Percentiles rank a stretch among this genome's conserved stretches.
These are phyloP conservation scores for Coemansia sp. DNA, from an alignment of 192 early-diverging fungal genomes.

Conservation along the genomic window DNA sequence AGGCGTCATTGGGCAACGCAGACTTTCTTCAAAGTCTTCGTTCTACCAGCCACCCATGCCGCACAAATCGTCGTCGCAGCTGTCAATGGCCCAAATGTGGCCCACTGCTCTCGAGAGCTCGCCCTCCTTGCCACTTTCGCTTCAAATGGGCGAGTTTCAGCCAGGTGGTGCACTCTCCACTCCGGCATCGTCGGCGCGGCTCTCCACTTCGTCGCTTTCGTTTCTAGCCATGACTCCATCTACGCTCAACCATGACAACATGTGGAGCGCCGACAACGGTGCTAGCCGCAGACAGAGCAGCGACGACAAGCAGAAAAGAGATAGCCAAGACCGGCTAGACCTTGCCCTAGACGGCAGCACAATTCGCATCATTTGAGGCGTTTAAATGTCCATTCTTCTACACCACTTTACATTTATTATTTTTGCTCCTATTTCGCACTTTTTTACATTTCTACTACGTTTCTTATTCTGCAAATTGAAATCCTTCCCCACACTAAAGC, in stretches of 20 bases:
- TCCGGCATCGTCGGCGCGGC: constrained; percentile 36
- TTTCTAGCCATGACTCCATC: constrained; percentile 30
- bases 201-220: constrained; percentile 41
- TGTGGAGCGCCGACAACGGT: not conserved
- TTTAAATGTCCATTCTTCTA: not conserved
- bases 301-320: constrained; percentile 3
- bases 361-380: not conserved
- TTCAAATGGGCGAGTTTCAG: not conserved
- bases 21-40: constrained; percentile 42
- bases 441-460: not conserved
- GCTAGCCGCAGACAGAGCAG: constrained; percentile 16
- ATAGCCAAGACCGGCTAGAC: constrained; percentile 1
- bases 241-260: constrained; percentile 1
- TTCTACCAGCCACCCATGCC: constrained; percentile 26
- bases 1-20: constrained; percentile 49
- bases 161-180: constrained; percentile 24
- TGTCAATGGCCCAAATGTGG: constrained; percentile 40
- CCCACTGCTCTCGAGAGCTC: constrained; percentile 6
- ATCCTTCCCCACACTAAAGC: too few relatives aligned
- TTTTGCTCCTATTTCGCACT: not conserved
- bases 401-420: not conserved
- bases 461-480: not conserved
- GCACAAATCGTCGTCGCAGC: constrained; percentile 38
- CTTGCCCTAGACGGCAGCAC: not conserved
- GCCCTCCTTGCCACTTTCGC: not conserved